Evolutionary conservation across 768 basidiomycete genomes (phyloP).

Genomic region (Trametes sanguinea): DNA sequence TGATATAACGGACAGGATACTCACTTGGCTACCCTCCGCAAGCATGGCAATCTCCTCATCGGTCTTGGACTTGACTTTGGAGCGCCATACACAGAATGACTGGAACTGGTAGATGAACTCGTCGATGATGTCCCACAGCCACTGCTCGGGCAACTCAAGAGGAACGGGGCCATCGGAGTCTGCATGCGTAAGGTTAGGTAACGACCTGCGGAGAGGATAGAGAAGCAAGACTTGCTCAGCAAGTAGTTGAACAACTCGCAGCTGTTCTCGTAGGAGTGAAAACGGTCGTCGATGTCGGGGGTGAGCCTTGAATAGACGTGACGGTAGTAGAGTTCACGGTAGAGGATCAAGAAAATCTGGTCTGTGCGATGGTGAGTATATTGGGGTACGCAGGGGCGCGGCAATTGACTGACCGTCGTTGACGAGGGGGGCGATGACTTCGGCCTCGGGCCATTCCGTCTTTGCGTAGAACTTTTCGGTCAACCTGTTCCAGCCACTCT

Average conservation of each 20-base stretch:
- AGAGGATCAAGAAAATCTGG: constrained; percentile 94
- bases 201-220: not conserved
- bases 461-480: constrained; percentile 95
- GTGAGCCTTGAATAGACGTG: constrained; percentile 95
- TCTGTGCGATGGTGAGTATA: constrained; percentile 45
- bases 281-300: constrained; percentile 95
- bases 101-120: constrained; percentile 99
- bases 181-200: constrained; percentile 31
- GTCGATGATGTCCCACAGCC: constrained; percentile 98
- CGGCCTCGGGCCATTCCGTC: constrained; percentile 97
- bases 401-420: constrained; percentile 64
- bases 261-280: constrained; percentile 97
- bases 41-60: constrained; percentile 89
- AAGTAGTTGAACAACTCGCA: constrained; percentile 98
- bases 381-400: not conserved
- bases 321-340: constrained; percentile 93
- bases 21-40: constrained; percentile 67
- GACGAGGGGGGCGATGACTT: constrained; percentile 91
- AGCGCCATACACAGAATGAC: constrained; percentile 90
- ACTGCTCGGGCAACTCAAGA: constrained; percentile 94
- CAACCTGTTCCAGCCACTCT: constrained; percentile 95
- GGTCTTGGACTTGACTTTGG: constrained; percentile 79
- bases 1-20: not conserved
- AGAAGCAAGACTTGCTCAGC: constrained; percentile 64
- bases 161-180: constrained; percentile 93